phyloP scores from a whole-genome alignment of 163 green algal species.

The Scenedesmus sp. region DNA sequence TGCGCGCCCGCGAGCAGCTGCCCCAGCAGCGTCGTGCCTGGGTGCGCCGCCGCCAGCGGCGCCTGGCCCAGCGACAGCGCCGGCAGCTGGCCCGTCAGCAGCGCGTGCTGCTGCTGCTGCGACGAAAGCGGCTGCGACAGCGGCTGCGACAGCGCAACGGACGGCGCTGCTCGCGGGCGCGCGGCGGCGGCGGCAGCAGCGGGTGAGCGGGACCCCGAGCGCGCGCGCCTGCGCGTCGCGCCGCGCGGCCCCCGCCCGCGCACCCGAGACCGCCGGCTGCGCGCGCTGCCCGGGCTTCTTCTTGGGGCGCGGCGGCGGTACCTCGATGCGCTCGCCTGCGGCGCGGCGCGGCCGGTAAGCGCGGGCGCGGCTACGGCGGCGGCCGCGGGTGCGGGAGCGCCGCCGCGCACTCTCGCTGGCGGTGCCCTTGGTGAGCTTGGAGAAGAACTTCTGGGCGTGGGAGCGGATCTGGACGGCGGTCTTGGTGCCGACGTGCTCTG shows the following conservation, averaged over 20 bases:
- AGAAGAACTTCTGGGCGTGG: conserved; percentile 97
- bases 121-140: neutral
- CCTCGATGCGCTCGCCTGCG: conserved; percentile 63
- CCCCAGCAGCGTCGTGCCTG: no score
- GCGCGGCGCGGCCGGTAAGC: neutral
- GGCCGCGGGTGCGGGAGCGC: no score
- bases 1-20: no score
- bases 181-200: neutral
- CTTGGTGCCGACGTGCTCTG: conserved; percentile 92
- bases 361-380: neutral
- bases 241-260: neutral
- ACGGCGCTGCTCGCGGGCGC: neutral
- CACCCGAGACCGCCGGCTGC: conserved; percentile 14
- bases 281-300: conserved; percentile 62
- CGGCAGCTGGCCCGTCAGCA: no score
- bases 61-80: no score
- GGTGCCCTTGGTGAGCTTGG: conserved; percentile 79
- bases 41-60: no score
- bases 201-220: no score
- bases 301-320: conserved; percentile 89
- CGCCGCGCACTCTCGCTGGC: conserved; percentile 29
- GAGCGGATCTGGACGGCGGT: conserved; percentile 93
- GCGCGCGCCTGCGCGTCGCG: no score
- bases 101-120: neutral
- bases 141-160: neutral